phyloP scores from a whole-genome alignment of 352 stramenopile genomes.

The Pythium sukuiense region DNA sequence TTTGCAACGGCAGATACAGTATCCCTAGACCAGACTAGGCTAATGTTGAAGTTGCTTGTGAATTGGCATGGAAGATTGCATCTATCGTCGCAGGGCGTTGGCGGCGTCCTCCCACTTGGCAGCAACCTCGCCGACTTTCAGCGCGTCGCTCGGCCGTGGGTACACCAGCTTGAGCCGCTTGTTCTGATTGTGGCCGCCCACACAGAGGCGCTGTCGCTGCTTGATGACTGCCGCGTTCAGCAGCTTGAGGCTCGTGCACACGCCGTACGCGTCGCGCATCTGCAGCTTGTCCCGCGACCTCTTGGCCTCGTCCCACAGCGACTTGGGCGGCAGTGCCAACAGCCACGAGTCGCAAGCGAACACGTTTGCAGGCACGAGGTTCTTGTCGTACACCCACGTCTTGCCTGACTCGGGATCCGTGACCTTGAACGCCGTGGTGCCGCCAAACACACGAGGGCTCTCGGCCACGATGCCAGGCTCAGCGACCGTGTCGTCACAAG shows the following conservation, averaged over 20 bases:
- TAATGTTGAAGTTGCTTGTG: not conserved
- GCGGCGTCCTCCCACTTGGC: constrained; percentile 40
- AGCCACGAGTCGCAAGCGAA: constrained; percentile 83
- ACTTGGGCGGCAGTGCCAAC: constrained; percentile 50
- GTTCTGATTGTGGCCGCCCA: constrained; percentile 71
- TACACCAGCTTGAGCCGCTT: constrained; percentile 52
- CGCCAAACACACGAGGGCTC: constrained; percentile 45
- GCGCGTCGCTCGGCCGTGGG: constrained; percentile 35
- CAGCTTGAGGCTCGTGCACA: constrained; percentile 80
- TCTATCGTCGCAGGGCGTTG: constrained; percentile 19
- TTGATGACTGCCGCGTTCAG: constrained; percentile 72
- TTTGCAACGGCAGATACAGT: not conserved
- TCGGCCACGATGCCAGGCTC: constrained; percentile 45
- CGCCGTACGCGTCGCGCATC: constrained; percentile 65
- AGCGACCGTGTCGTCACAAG: constrained; percentile 43
- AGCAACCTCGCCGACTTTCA: constrained; percentile 52
- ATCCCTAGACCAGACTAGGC: not conserved
- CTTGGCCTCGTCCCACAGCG: constrained; percentile 66
- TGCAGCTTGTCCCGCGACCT: constrained; percentile 37
- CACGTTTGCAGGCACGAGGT: constrained; percentile 64
- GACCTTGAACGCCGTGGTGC: constrained; percentile 43
- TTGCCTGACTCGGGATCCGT: constrained; percentile 39
- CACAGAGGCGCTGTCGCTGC: constrained; percentile 55
- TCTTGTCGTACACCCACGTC: constrained; percentile 68
- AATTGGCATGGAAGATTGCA: not conserved